Base-by-base conservation (phyloP, 2,329 filamentous ascomycete species). In the Pseudogymnoascus sp. region DNA sequence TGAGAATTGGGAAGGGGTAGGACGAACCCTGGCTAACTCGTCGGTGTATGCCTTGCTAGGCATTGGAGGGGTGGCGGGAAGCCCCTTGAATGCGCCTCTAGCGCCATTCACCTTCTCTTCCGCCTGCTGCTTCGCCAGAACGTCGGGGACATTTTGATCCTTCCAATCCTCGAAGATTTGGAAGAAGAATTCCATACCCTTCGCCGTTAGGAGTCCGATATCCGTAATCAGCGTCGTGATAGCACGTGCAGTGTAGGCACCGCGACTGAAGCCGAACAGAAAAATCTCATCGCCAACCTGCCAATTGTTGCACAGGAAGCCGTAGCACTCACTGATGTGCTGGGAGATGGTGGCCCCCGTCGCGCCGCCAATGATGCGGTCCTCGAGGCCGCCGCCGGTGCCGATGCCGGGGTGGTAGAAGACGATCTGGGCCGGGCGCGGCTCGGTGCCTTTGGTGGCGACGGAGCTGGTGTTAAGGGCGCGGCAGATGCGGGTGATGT, bases 361-460 rank as follows among this genome's bases (percentile, higher is more conserved):
- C 2, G 80, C 78, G 43, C 82, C 82, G 5, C 82, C 81, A 0
- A 78, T 77, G 14, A 84, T 64, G 47, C 75, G 74, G 61, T 82
- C 80, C n/a, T 82, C 60, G 30, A 75, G 64, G 47, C 76, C 77
- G 64, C 77, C 76, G 1, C 78, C 78, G 2, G 81, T 82, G 14
- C 83, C 83, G 28, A 86, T 81, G 18, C 83, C 83, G 7, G 81
- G 80, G 68, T 84, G 81, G 68, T 86, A 86, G 66, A 79, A 81
- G 61, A 85, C 79, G 64, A 86, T 78, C 68, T 86, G 83, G 41
- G 82, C 74, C 15, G 73, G 30, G 30, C 33, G 22, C 15, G 53
- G 53, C 53, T 58, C 53, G 12, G 30, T 58, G 18, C 20, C 20
- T 9, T 11, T 8, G 18, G 53, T 78, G 68, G 84, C 80, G 35